Evolutionary conservation across 345 rosid genomes (phyloP), one percentile per base, ranked within the genome.

Genomic region (Streptanthus diversifolius): DNA sequence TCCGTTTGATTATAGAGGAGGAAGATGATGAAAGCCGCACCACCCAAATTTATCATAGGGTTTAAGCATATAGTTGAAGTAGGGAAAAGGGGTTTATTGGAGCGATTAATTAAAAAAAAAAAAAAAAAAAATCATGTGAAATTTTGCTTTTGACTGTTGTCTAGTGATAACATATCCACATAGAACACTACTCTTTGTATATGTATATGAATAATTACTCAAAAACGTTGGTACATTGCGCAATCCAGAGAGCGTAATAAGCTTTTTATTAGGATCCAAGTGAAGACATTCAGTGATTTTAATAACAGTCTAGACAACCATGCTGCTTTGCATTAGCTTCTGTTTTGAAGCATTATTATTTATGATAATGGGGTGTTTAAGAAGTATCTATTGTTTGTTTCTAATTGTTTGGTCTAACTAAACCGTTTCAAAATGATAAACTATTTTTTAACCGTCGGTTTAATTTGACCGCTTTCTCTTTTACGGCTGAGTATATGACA

Each of bases 361-460:
- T 25, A 22, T 43, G 58, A n/a, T 14, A 59, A 51, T 54, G n/a
- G 7, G 73, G n/a, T 58, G 68, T 32, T 59, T 25, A 68, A 60
- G 63, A 52, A 61, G 63, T 61, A 75, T 51, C 58, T 29, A 40
- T n/a, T n/a, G n/a, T 32, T 32, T 32, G 9, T 45, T 19, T 45
- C 1, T 9, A 36, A 36, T 36, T 5, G 2, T 18, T 13, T 13
- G 25, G 52, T 47, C 19, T 47, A 47, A 47, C 8, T 22, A 5
- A 49, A 22, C 13, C 30, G 15, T 49, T 24, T n/a, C 33, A 52
- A 52, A 52, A 52, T 24, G 33, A 13, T 25, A 25, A 25, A 24
- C 33, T 15, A 52, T 24, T 24, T 5, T 12, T 52, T 24, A 25
- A 52, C 33, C 17, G 56, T 5, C 17, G 56, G 33, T 52, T 24